Evolutionary conservation across 176 grass and related monocot genomes (phyloP).

Genomic region (Rhipidocladum racemiflorum): DNA sequence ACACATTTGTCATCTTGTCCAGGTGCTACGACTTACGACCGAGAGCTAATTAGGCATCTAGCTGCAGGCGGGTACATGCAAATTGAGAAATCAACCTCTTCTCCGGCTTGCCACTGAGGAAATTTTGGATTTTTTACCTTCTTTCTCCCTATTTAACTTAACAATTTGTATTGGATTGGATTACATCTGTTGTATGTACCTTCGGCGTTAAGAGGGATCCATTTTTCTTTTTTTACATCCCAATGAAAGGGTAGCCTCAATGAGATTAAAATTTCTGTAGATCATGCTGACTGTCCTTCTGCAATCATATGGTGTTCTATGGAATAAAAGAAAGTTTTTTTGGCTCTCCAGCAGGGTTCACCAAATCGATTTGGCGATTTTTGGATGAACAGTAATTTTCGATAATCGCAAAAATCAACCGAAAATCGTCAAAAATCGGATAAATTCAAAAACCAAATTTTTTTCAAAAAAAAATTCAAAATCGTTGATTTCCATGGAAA

Average conservation of each 20-base stretch:
- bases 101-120: not conserved
- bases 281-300: not conserved
- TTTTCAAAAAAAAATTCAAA: too few species aligned
- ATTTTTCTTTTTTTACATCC: conserved; percentile 9
- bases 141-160: conserved; percentile 9
- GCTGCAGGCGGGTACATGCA: not conserved
- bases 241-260: not conserved
- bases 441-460: too few species aligned
- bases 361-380: too few species aligned
- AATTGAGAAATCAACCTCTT: conserved; percentile 21
- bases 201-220: not conserved
- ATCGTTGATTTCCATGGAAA: too few species aligned
- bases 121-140: conserved; percentile 9
- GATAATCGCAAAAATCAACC: too few species aligned
- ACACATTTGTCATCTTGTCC: not conserved
- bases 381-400: too few species aligned
- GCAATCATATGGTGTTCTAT: not conserved
- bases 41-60: conserved; percentile 23
- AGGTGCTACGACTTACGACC: conserved; percentile 20
- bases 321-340: conserved; percentile 1
- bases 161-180: not conserved
- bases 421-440: too few species aligned
- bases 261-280: not conserved
- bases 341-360: too few species aligned
- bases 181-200: conserved; percentile 2